Evolutionary conservation across 1,284 basidiomycete genomes (phyloP), one percentile per base, ranked within the genome.

Genomic region (Tilletia horrida): DNA sequence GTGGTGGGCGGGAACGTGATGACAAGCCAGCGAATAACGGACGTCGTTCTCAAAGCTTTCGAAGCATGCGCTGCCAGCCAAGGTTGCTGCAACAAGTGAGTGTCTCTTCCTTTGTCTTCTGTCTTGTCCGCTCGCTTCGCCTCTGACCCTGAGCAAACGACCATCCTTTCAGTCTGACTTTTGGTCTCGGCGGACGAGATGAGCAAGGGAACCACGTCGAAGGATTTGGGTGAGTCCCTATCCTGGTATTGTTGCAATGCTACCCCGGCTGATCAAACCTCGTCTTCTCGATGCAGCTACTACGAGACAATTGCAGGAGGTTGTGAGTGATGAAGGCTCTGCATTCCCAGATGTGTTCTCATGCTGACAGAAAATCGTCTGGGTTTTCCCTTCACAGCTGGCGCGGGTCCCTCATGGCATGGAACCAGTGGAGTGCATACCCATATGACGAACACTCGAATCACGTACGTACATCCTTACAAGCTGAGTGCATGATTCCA

Each of bases 1-100:
- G 92, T 96, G 1, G 94, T 92, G 71, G 93, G 91, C 23, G 93
- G 93, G 4, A 97, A 97, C 77, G 92, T 95, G 16, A 85, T 95
- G 67, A 95, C 93, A 1, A 91, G 89, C 21, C 94, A 97, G 81
- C 86, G 95, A 13, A 92, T 97, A 63, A 93, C 95, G 0, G 95
- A 97, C 76, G 92, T 97, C 0, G 92, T 97, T 13, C 84, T 97
- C 66, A 91, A 90, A 78, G 94, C 95, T 0, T 97, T 98, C 85
- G 86, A 91, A 70, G 93, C 92, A 0, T 91, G 89, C 64, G 92
- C 94, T 11, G 95, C 93, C 0, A 92, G 90, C 76, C 95, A 97
- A 82, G 95, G 95, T 4, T 92, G 91, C 59, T 85, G 84, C 76
- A 93, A 91, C 61, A 93, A 93, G 90, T 91, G 76, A 71, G 87